Percentiles rank a stretch among this genome's conserved stretches.
These are phyloP conservation scores for Ogataea paradorogensis DNA, from an alignment of 805 yeast genomes.

Conservation along the genomic window DNA sequence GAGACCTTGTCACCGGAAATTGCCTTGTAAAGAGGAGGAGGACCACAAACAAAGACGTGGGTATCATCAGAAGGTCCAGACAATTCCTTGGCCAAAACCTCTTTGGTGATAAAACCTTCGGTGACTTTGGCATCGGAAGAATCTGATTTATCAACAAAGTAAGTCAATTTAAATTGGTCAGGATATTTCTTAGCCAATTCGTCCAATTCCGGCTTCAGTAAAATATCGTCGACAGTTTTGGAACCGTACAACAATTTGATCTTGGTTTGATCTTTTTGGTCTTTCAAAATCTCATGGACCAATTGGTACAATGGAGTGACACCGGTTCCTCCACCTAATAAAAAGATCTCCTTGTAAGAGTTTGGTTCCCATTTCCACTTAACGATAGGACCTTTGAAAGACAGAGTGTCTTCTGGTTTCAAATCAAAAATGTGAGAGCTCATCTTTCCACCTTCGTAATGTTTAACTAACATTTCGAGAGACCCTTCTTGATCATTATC, in stretches of 20 bases:
- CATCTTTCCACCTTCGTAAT: constrained; percentile 88
- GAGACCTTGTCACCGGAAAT: constrained; percentile 81
- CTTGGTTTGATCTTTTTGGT: constrained; percentile 88
- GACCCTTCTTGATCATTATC: constrained; percentile 68
- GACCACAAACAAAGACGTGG: constrained; percentile 91
- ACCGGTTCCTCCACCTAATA: constrained; percentile 96
- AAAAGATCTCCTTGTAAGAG: constrained; percentile 71
- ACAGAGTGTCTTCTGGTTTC: constrained; percentile 73
- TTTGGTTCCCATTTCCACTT: constrained; percentile 92
- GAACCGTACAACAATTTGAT: constrained; percentile 80
- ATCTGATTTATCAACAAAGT: constrained; percentile 69
- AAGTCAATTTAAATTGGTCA: constrained; percentile 72
- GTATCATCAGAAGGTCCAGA: constrained; percentile 62
- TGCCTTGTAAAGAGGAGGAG: constrained; percentile 86
- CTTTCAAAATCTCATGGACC: constrained; percentile 66
- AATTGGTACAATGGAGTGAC: constrained; percentile 94
- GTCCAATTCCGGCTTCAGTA: constrained; percentile 78
- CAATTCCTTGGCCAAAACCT: constrained; percentile 56
- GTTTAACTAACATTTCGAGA: constrained; percentile 79
- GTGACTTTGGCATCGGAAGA: constrained; percentile 50
- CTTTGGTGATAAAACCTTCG: constrained; percentile 77
- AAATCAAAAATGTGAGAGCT: constrained; percentile 67
- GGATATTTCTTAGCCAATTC: constrained; percentile 61
- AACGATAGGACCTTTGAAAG: constrained; percentile 91
- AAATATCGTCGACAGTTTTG: constrained; percentile 72